phyloP scores from a whole-genome alignment of 352 stramenopile genomes.

The Nothophytophthora sp. region DNA sequence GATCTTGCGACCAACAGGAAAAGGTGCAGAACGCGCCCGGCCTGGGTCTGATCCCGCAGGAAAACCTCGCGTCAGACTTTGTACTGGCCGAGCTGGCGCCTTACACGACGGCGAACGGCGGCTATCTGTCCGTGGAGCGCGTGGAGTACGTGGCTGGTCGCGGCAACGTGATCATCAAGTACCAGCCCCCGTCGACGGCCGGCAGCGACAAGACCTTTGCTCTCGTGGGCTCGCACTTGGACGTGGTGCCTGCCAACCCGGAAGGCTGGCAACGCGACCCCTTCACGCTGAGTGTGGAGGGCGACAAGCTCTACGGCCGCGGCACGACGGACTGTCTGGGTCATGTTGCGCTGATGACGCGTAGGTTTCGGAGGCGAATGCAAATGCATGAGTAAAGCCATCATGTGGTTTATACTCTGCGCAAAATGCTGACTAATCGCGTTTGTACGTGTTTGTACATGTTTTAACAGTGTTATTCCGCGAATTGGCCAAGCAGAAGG shows the following conservation, averaged over 20 bases:
- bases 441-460: no score
- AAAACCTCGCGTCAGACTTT: conserved; percentile 75
- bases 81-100: conserved; percentile 75
- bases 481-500: conserved; percentile 60
- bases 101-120: conserved; percentile 72
- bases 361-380: no score
- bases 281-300: conserved; percentile 80
- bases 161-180: conserved; percentile 90
- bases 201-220: conserved; percentile 56
- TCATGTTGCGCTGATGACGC: conserved; percentile 86
- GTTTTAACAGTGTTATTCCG: conserved; percentile 51
- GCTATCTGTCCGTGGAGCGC: conserved; percentile 56
- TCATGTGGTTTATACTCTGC: no score
- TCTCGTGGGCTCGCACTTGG: conserved; percentile 85
- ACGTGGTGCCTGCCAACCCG: conserved; percentile 88
- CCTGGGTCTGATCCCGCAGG: conserved; percentile 29
- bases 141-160: conserved; percentile 71
- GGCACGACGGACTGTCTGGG: conserved; percentile 90
- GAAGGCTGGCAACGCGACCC: conserved; percentile 80
- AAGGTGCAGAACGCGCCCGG: conserved; percentile 24
- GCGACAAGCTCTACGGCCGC: conserved; percentile 86
- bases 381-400: no score
- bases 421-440: no score
- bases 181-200: conserved; percentile 43
- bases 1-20: no score